Evolutionary conservation across 73 alveolate genomes (phyloP), one percentile per base, ranked within the genome.

Genomic region (Stentor roeselii): DNA sequence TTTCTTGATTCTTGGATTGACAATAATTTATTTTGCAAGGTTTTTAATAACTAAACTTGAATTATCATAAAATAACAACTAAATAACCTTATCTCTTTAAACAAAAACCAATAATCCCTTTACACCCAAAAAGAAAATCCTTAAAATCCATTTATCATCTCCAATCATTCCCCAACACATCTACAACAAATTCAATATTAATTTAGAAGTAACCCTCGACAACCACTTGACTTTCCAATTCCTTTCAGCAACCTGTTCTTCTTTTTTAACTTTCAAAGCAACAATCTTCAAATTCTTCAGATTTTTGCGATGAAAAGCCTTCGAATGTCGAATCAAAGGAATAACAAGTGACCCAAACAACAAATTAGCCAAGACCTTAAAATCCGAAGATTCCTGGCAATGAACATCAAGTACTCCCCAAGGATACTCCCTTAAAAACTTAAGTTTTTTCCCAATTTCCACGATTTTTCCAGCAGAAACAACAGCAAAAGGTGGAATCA

Each of bases 401-500:
- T 67, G 41, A 11, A 67, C 41, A 67, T 67, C 80, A 32, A 36
- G 34, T 1, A 30, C 15, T 2, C 80, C 80, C 80, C 80, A 67
- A 27, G n/a, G 27, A 67, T 67, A 67, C 11, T 21, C 41, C 34
- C 80, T 67, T 21, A 21, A 36, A 67, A 21, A 67, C 14, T 67
- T 67, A n/a, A 34, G 21, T 67, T 32, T 67, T 27, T n/a, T 11
- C 0, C 34, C 27, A 30, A 21, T 67, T 67, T 67, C 80, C 34
- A 67, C 0, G 34, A 34, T 11, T 30, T 67, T n/a, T 2, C 41
- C 37, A 2, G 50, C 80, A 1, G 80, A 67, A 34, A 67, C 34
- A 1, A 67, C 34, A 21, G 80, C 80, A 67, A 67, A 67, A 67
- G 80, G 80, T 2, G 80, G 80, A 30, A 67, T 40, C 34, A 40